These are phyloP conservation scores for Asclepias syriaca DNA, from an alignment of 257 asterid genomes.

Conservation along the genomic window DNA sequence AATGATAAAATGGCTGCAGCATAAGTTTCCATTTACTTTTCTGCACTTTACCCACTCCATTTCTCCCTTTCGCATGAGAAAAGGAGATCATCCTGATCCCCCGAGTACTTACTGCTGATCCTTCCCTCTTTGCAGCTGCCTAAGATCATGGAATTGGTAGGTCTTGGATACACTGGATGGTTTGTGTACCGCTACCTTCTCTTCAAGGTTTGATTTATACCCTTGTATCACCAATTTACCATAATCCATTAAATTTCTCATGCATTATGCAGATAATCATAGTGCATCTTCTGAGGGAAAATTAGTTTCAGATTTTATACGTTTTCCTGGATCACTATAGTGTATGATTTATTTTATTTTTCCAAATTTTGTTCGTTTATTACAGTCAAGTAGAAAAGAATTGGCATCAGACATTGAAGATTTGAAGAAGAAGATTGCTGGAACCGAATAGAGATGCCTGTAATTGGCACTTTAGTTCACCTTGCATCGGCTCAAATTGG, in stretches of 20 bases:
- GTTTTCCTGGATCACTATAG: background rate
- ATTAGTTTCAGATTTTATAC: background rate
- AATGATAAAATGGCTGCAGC: background rate
- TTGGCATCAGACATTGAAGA: slow-evolving; percentile 72
- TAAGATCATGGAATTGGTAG: slow-evolving; percentile 90
- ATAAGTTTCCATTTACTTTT: background rate
- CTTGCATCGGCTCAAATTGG: slow-evolving; percentile 22
- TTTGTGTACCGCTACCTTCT: slow-evolving; percentile 97
- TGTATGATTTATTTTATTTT: background rate
- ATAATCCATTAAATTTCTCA: background rate
- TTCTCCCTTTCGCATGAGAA: background rate
- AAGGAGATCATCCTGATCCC: background rate
- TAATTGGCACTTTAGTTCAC: slow-evolving; percentile 5
- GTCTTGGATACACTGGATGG: slow-evolving; percentile 99
- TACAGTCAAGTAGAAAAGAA: slow-evolving; percentile 92
- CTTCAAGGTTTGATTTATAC: slow-evolving; percentile 63
- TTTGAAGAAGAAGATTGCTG: slow-evolving; percentile 84
- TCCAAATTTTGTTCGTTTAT: background rate
- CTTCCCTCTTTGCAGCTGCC: slow-evolving; percentile 58
- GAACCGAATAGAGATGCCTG: slow-evolving; percentile 50
- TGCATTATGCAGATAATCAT: background rate
- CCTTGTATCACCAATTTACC: background rate
- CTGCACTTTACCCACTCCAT: background rate
- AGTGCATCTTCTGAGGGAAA: background rate
- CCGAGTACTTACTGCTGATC: background rate